Evolutionary conservation across 2,329 filamentous ascomycete genomes (phyloP), one percentile per base, ranked within the genome.

Genomic region (Botrytis paeoniae): DNA sequence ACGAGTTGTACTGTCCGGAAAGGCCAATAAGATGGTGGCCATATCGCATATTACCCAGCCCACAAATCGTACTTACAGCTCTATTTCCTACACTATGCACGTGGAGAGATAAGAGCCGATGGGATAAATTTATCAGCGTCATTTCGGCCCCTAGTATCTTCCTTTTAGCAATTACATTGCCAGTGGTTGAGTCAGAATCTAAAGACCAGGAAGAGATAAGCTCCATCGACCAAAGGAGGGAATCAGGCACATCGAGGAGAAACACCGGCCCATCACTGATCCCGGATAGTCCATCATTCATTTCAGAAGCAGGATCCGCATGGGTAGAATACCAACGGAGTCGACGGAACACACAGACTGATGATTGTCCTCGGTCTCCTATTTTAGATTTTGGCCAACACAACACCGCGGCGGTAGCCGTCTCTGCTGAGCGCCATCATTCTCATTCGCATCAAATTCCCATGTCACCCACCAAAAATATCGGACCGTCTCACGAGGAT

Each of bases 91-190:
- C 95, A 0, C 83, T 99, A 43, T 91, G 90, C 76, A 90, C 88
- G 39, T 99, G 95, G 94, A 85, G 83, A 61, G 89, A 92, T 41
- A 98, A 98, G 82, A 89, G 85, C n/a, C 82, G 92, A n/a, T 94
- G 91, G 89, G 95, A 95, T 78, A 94, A 93, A 79, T 83, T 94
- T 62, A 84, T 98, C 65, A 95, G 94, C 60, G 78, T 96, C 18
- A 86, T 97, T 54, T 95, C 95, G 12, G 91, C 94, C n/a, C 93
- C 95, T 1, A 97, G 92, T 78, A 94, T 99, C 54, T 93, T 99
- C 75, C 83, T 98, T 3, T 86, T 99, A 6, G 95, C 95, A 0
- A 89, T 96, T 64, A 99, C 96, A 0, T 82, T 99, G 7, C 96
- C 97, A 0, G 94, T 99, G 0, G 93, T 97, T 9, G 95, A 98